Base-by-base conservation (phyloP, 139 green algal genomes). In the Closterium sp. region DNA sequence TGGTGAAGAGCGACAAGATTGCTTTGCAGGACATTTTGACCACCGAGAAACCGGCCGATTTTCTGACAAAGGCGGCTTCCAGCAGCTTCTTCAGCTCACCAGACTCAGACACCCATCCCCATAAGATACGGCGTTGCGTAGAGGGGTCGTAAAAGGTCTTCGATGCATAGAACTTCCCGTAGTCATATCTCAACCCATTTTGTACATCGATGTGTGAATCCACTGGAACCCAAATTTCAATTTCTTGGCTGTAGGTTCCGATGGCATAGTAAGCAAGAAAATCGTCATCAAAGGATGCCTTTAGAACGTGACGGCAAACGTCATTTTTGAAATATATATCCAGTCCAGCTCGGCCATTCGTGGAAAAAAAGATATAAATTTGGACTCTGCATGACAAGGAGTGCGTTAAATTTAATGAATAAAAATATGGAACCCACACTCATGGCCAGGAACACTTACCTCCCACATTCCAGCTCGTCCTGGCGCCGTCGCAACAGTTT, bases 131-230 rank as follows among this genome's bases (percentile, higher is more conserved):
- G 28, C 91, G 91, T 9, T 29, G 21, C 7, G 5, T 73, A 5
- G 50, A 22, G 6, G 88, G 28, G 89, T 94, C 91, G 30, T 89
- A 94, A 42, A 94, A 94, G 27, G 91, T 86, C 70, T 93, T 93
- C 4, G 91, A 94, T 31, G 91, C 91, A 62, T 94, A 94, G 87
- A 93, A 93, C 87, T 91, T 86, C 13, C 91, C 91, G 19, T 87
- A 85, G 30, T 94, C 91, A 32, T 94, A 94, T 29, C 13, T 4
- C 27, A 70, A 4, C 27, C 89, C 89, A 45, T 84, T 85, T 27
- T 27, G 13, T 7, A 93, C 32, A 27, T 93, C 91, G n/a, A 32
- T 30, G 19, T 27, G 5, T 4, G 87, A n/a, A 42, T 93, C 88
- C 17, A 88, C n/a, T 30, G 88, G 17, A 19, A 13, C 27, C 91